Base-by-base conservation (phyloP, 805 yeast species). In the Starmerella riodocensis region DNA sequence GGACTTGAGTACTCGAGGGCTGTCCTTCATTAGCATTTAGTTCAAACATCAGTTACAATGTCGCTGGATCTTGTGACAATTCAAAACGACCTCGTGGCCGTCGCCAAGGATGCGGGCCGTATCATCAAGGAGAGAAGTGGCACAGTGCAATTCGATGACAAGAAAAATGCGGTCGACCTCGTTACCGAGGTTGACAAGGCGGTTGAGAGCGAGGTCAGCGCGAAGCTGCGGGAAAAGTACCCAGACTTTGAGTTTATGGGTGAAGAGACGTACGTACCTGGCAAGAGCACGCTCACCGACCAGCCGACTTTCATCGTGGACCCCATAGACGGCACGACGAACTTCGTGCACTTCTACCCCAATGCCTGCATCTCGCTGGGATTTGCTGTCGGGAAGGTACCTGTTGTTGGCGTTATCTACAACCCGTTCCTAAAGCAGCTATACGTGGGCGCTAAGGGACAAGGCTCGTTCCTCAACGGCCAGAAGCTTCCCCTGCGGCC, bases 251-350 rank as follows among this genome's bases (percentile, higher is more conserved):
- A 61, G 45, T 75, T 74, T 54, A 62, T 75, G 52, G 81, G 80
- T 22, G 81, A 75, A 52, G 81, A 75, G 53, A 63, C 73, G 18
- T 74, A 63, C 45, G 59, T 67, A 11, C 65, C 66, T 3, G 78
- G 76, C 1, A 59, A 55, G 23, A 62, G 75, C 3, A 53, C 52
- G 33, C 58, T 75, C 13, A 59, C 69, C 1, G 64, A 64, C 29
- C 69, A 60, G 3, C 80, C 80, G 17, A 74, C 79, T 2, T 75
- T 75, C 51, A 67, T 75, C 39, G 76, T 75, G 16, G 80, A 74
- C 51, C 78, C 78, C 30, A 70, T 73, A 52, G 78, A 74, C 48
- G 80, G 80, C 11, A 75, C 81, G 1, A 73, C 78, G 4, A 71
- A 75, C 55, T 75, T 75, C 54, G 66, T 74, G 37, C 81, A 75